These are phyloP conservation scores for Rhodomyrtus psidioides DNA, from an alignment of 441 rosid genomes.

Conservation along the genomic window DNA sequence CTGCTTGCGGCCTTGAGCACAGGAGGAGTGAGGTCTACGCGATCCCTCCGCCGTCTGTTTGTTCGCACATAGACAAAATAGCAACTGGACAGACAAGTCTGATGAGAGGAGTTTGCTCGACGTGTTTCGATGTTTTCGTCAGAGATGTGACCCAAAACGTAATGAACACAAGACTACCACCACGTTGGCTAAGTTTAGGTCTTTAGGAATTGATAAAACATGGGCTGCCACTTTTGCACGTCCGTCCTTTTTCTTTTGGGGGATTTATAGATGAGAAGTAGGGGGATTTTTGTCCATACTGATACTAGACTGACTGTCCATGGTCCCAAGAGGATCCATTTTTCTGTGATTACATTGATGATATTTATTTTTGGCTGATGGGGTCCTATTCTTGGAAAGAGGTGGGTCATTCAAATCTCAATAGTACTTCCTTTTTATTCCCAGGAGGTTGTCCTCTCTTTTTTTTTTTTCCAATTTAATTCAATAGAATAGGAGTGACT, in stretches of 20 bases:
- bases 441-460: not conserved
- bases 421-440: not conserved
- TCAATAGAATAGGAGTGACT: not conserved
- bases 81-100: constrained; percentile 50
- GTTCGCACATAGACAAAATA: constrained; percentile 47
- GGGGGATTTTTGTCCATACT: not conserved
- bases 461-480: not conserved
- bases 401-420: not conserved
- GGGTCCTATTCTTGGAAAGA: not conserved
- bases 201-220: not conserved
- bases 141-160: constrained; percentile 78
- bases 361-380: not conserved
- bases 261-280: not conserved
- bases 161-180: constrained; percentile 54
- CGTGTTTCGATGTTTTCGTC: constrained; percentile 82
- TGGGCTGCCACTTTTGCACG: not conserved
- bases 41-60: constrained; percentile 40
- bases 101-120: constrained; percentile 74
- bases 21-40: constrained; percentile 52
- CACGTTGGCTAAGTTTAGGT: constrained; percentile 50
- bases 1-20: constrained; percentile 85
- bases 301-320: not conserved
- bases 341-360: not conserved
- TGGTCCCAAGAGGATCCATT: not conserved
- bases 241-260: not conserved